These are phyloP conservation scores for Trypanosoma cruzi DNA, from an alignment of 208 protist species.

Conservation along the genomic window DNA sequence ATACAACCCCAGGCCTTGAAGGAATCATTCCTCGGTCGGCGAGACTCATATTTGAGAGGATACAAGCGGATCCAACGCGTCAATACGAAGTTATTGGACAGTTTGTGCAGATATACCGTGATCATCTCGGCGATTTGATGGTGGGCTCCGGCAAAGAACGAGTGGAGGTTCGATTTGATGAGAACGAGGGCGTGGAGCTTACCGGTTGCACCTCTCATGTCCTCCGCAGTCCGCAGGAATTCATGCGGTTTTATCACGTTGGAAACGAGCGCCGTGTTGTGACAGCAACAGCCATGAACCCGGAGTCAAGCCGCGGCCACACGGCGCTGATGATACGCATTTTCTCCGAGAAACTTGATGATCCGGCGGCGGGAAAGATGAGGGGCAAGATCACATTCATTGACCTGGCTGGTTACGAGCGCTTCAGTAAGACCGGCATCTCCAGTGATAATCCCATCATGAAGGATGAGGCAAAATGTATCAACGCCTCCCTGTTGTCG, in stretches of 20 bases:
- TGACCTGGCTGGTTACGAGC: slow-evolving; percentile 90
- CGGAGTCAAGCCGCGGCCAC: slow-evolving; percentile 88
- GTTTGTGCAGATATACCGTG: slow-evolving; percentile 93
- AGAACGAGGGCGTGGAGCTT: slow-evolving; percentile 70
- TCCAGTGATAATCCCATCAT: slow-evolving; percentile 69
- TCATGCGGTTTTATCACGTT: slow-evolving; percentile 84
- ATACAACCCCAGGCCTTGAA: slow-evolving; percentile 68
- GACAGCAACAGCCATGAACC: slow-evolving; percentile 91
- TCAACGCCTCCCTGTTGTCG: slow-evolving; percentile 88
- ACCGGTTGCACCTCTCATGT: slow-evolving; percentile 68
- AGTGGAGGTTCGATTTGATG: slow-evolving; percentile 80
- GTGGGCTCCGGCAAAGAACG: slow-evolving; percentile 57
- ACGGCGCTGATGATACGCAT: slow-evolving; percentile 83
- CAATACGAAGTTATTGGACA: slow-evolving; percentile 63
- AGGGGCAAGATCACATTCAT: slow-evolving; percentile 91
- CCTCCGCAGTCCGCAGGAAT: slow-evolving; percentile 56
- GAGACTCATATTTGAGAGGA: slow-evolving; percentile 68
- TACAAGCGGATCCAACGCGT: slow-evolving; percentile 26
- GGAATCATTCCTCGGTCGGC: slow-evolving; percentile 90
- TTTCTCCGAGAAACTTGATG: slow-evolving; percentile 52
- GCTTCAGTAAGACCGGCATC: slow-evolving; percentile 91
- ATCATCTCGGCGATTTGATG: slow-evolving; percentile 87
- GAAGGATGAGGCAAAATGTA: slow-evolving; percentile 92
- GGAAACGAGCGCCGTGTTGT: slow-evolving; percentile 84
- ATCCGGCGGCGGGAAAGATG: slow-evolving; percentile 48